Evolutionary conservation across 257 asterid genomes (phyloP).

Genomic region (Penstemon barbatus): DNA sequence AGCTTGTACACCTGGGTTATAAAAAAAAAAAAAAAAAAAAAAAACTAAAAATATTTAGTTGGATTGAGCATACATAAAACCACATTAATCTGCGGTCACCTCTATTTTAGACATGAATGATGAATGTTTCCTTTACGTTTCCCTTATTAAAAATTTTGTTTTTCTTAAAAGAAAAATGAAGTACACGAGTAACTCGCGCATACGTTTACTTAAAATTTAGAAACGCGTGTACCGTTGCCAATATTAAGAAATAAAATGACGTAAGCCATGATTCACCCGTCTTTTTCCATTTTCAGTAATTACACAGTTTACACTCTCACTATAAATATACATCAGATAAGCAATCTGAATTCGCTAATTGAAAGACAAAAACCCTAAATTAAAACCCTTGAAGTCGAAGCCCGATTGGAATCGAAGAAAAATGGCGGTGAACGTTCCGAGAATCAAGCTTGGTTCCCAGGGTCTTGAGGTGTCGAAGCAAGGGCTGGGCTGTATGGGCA

Average conservation of each 20-base stretch:
- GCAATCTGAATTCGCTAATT: not conserved
- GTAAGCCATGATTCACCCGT: not conserved
- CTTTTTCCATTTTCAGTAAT: not conserved
- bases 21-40: too few relatives aligned
- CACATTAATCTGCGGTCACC: too few relatives aligned
- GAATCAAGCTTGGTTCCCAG: constrained; percentile 36
- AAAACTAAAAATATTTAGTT: too few relatives aligned
- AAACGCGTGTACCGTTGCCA: not conserved
- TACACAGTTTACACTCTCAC: not conserved
- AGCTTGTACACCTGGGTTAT: too few relatives aligned
- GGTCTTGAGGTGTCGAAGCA: constrained; percentile 39
- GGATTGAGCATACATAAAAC: too few relatives aligned
- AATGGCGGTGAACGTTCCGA: constrained; percentile 23
- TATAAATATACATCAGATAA: not conserved
- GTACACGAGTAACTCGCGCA: too few relatives aligned
- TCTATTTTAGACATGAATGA: too few relatives aligned
- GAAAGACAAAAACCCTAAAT: not conserved
- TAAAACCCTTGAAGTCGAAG: not conserved
- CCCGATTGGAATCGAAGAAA: not conserved
- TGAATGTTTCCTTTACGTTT: too few relatives aligned
- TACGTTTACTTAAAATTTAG: too few relatives aligned
- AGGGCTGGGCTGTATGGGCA: constrained; percentile 41
- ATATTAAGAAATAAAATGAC: not conserved
- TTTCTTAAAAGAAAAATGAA: too few relatives aligned
- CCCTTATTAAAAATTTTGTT: too few relatives aligned